These are phyloP conservation scores for Cerrena zonata DNA, from an alignment of 1,284 basidiomycete species.

Conservation along the genomic window DNA sequence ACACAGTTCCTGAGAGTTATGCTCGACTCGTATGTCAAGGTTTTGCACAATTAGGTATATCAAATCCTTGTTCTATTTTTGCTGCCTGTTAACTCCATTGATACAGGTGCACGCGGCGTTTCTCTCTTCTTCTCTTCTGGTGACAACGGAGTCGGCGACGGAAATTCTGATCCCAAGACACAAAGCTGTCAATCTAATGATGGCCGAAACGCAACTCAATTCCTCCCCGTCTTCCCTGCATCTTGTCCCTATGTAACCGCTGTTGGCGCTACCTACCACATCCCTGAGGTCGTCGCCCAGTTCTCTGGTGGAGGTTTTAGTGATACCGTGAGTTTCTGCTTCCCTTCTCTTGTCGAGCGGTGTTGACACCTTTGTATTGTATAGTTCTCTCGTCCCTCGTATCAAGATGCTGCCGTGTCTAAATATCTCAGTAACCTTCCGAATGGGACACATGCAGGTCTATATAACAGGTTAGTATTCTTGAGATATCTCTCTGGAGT, in stretches of 20 bases:
- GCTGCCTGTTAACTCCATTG: constrained; percentile 11
- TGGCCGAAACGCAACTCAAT: constrained; percentile 45
- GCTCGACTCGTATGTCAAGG: constrained; percentile 57
- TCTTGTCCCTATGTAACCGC: constrained; percentile 50
- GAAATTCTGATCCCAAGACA: constrained; percentile 40
- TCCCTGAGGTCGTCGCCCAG: constrained; percentile 52
- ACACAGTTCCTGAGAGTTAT: constrained; percentile 56
- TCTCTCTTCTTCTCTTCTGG: constrained; percentile 61
- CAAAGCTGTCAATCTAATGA: constrained; percentile 57
- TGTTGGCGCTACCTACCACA: constrained; percentile 52
- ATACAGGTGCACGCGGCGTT: constrained; percentile 51
- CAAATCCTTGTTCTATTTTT: no score
- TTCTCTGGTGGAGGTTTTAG: constrained; percentile 70
- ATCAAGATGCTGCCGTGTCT: constrained; percentile 42
- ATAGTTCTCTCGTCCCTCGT: constrained; percentile 51
- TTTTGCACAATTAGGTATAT: constrained; percentile 59
- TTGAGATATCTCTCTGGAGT: background rate
- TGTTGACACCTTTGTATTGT: background rate
- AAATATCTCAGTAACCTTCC: constrained; percentile 41
- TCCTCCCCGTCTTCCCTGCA: constrained; percentile 60
- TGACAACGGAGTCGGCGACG: constrained; percentile 65
- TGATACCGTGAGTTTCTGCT: constrained; percentile 38
- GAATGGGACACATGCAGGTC: constrained; percentile 44
- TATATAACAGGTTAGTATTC: constrained; percentile 49
- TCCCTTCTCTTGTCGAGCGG: background rate